These are phyloP conservation scores for Colletotrichum sp. DNA, from an alignment of 2,329 filamentous ascomycete species.

Conservation along the genomic window DNA sequence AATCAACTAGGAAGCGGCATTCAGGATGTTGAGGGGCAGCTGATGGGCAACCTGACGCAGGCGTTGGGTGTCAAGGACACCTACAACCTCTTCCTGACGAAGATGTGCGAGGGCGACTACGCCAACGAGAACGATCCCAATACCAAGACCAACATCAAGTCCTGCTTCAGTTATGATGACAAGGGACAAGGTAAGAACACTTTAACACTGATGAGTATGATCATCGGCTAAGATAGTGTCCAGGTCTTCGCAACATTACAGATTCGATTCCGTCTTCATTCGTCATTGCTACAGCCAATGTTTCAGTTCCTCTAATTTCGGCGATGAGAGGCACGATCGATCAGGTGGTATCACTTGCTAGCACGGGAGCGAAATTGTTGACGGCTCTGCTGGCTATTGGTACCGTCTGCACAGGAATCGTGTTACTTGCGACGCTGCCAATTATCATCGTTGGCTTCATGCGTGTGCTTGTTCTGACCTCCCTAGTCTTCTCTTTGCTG, in stretches of 20 bases:
- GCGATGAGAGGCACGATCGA: constrained; percentile 18
- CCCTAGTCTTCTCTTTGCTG: constrained; percentile 12
- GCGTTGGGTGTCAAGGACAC: constrained; percentile 24
- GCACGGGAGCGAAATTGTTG: constrained; percentile 20
- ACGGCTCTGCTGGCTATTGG: constrained; percentile 24
- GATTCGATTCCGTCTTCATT: constrained; percentile 25
- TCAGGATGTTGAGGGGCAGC: constrained; percentile 25
- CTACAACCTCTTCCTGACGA: constrained; percentile 24
- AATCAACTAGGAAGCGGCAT: constrained; percentile 20
- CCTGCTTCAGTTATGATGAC: constrained; percentile 18
- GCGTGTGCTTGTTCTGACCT: constrained; percentile 15
- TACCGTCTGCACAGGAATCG: constrained; percentile 12
- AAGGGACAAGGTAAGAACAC: background rate
- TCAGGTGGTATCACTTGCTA: constrained; percentile 19
- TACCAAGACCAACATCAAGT: constrained; percentile 9
- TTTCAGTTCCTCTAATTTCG: constrained; percentile 25
- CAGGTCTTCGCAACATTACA: constrained; percentile 26
- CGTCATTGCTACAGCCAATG: constrained; percentile 23
- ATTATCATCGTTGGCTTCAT: constrained; percentile 18
- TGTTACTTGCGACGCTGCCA: constrained; percentile 20
- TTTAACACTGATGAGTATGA: too few relatives aligned
- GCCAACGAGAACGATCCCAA: constrained; percentile 1
- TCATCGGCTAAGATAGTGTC: background rate
- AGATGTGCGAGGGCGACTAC: constrained; percentile 26
- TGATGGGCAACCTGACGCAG: constrained; percentile 25